These are phyloP conservation scores for Penicillium canariense DNA, from an alignment of 495 filamentous ascomycete species.

Conservation along the genomic window DNA sequence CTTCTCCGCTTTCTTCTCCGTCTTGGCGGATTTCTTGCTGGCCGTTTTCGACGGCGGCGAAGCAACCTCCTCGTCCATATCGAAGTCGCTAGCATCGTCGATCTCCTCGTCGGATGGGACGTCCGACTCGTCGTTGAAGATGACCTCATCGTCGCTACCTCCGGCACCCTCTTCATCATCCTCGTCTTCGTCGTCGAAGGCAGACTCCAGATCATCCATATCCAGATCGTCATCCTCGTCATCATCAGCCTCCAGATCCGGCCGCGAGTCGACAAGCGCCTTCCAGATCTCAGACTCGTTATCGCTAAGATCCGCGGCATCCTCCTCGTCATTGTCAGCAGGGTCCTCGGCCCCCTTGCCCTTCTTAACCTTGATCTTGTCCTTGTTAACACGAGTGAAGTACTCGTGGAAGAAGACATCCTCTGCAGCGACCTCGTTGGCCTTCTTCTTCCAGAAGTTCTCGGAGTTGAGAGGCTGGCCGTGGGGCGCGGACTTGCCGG, in stretches of 20 bases:
- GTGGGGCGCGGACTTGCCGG: conserved; percentile 43
- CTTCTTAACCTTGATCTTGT: conserved; percentile 60
- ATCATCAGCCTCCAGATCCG: conserved; percentile 69
- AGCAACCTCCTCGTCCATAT: conserved; percentile 36
- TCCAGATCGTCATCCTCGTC: conserved; percentile 64
- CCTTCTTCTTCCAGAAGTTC: conserved; percentile 85
- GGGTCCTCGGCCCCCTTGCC: conserved; percentile 41
- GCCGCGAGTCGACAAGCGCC: conserved; percentile 75
- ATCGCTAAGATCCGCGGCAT: conserved; percentile 35
- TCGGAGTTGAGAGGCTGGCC: conserved; percentile 71
- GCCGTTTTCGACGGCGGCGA: conserved; percentile 36
- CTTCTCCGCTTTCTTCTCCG: conserved; percentile 39
- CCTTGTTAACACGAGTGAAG: conserved; percentile 77
- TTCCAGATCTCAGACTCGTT: conserved; percentile 84
- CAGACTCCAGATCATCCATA: conserved; percentile 63
- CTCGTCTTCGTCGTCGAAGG: conserved; percentile 45
- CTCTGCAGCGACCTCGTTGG: conserved; percentile 80
- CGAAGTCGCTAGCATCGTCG: conserved; percentile 42
- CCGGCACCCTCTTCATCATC: conserved; percentile 49
- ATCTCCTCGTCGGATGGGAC: conserved; percentile 46
- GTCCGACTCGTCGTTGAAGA: conserved; percentile 49
- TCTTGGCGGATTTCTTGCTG: conserved; percentile 41
- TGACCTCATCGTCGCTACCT: conserved; percentile 52
- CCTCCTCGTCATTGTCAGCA: conserved; percentile 27
- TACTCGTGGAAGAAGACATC: conserved; percentile 99